A percentile compares a stretch with the other conserved stretches of the same genome.
Evolutionary conservation across 2,329 filamentous ascomycete genomes (phyloP).

Genomic region (Botryotinia calthae): DNA sequence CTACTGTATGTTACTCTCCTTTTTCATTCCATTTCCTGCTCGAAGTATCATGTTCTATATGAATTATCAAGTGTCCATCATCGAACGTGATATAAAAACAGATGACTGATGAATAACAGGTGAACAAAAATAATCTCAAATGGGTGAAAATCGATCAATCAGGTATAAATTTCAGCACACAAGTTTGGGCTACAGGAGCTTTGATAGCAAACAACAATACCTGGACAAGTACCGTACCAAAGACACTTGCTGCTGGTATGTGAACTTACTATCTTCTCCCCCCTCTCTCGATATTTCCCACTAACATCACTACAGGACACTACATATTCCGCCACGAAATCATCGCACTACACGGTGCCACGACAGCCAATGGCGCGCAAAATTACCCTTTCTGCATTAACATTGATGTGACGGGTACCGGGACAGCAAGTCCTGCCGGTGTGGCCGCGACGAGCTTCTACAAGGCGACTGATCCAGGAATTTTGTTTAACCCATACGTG

Average conservation of each 20-base stretch:
- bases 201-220: slow-evolving; percentile 13
- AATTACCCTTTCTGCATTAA: slow-evolving; percentile 51
- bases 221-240: slow-evolving; percentile 12
- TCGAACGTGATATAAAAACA: too few species aligned
- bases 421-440: slow-evolving; percentile 41
- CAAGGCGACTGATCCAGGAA: slow-evolving; percentile 43
- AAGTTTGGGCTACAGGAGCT: slow-evolving; percentile 10
- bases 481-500: slow-evolving; percentile 42
- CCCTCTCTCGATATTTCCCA: slow-evolving; percentile 22
- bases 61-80: too few species aligned
- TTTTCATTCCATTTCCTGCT: too few species aligned
- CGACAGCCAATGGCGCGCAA: slow-evolving; percentile 45
- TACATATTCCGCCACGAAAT: slow-evolving; percentile 56
- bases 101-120: not conserved
- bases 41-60: too few species aligned
- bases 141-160: slow-evolving; percentile 15
- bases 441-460: slow-evolving; percentile 43
- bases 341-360: slow-evolving; percentile 30
- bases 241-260: slow-evolving; percentile 11
- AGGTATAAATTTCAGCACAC: slow-evolving; percentile 7
- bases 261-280: not conserved
- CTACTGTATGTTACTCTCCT: slow-evolving; percentile 31
- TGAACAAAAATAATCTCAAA: slow-evolving; percentile 14
- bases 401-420: slow-evolving; percentile 46
- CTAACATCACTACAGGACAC: slow-evolving; percentile 44